Conservation (phyloP, 176 grass and related monocot genomes). For the Avena insularis region DNA sequence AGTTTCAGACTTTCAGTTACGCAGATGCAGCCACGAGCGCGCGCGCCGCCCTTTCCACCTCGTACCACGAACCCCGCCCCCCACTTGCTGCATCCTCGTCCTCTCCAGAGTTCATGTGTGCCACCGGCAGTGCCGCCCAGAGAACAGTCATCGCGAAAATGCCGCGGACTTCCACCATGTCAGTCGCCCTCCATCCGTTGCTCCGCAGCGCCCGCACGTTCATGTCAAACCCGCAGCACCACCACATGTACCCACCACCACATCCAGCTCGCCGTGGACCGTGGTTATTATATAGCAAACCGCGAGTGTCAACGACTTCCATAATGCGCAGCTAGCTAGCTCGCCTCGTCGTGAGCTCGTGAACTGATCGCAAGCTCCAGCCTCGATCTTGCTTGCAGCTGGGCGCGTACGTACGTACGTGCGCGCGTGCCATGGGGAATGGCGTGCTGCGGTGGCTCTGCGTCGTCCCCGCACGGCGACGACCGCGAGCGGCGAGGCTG, state of each 20-base stretch:
- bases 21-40: neutral
- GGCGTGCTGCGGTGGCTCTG: constrained; percentile 39
- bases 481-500: constrained; percentile 19
- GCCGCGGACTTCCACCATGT: constrained; percentile 1
- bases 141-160: neutral
- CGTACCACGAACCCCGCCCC: neutral
- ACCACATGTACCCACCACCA: neutral
- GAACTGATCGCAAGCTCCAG: neutral
- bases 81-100: constrained; percentile 20
- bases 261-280: neutral
- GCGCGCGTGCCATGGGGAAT: constrained; percentile 18
- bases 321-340: neutral
- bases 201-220: neutral
- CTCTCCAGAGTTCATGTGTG: neutral
- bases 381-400: neutral
- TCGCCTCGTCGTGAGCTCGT: neutral
- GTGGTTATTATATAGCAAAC: neutral
- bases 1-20: neutral
- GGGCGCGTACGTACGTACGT: neutral
- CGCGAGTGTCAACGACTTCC: neutral
- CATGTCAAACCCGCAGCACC: constrained; percentile 13
- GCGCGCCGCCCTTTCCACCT: constrained; percentile 25
- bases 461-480: neutral
- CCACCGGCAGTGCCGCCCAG: neutral
- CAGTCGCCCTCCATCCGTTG: too few species aligned